A percentile compares a stretch with the other conserved stretches of the same genome.
phyloP scores from a whole-genome alignment of 2,329 filamentous ascomycete genomes.

The Ceratocystis cacaofunesta region DNA sequence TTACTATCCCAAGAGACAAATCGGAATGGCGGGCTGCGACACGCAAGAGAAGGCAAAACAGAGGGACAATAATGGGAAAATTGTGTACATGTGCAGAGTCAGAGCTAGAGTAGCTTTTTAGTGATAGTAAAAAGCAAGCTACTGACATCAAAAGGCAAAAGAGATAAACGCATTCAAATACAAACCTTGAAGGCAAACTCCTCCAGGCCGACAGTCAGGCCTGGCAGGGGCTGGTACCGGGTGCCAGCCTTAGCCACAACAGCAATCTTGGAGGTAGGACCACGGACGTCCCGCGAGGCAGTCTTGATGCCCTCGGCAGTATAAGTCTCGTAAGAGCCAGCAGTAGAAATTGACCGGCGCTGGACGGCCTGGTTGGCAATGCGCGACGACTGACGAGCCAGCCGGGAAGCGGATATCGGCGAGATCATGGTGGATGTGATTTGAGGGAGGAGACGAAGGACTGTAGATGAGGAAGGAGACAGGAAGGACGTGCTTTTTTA shows the following conservation, averaged over 20 bases:
- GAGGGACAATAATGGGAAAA: too few relatives aligned
- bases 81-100: background rate
- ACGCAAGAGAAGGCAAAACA: too few relatives aligned
- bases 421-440: slow-evolving; percentile 47
- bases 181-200: slow-evolving; percentile 92
- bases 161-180: background rate
- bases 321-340: slow-evolving; percentile 75
- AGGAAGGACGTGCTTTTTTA: slow-evolving; percentile 23
- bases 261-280: slow-evolving; percentile 79
- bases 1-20: slow-evolving; percentile 1
- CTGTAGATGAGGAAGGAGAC: slow-evolving; percentile 29
- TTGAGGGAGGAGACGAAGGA: slow-evolving; percentile 21
- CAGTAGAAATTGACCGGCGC: slow-evolving; percentile 41
- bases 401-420: slow-evolving; percentile 45
- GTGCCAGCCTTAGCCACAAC: slow-evolving; percentile 90
- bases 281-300: slow-evolving; percentile 75
- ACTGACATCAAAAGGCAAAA: background rate
- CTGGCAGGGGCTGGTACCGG: slow-evolving; percentile 78
- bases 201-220: slow-evolving; percentile 77
- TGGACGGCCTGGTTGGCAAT: slow-evolving; percentile 36
- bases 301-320: slow-evolving; percentile 83
- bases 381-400: slow-evolving; percentile 41
- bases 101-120: background rate
- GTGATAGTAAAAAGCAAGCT: slow-evolving; percentile 1
- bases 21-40: background rate